Percentiles rank a stretch among this genome's conserved stretches.
Conservation (phyloP, 495 filamentous ascomycete species). For the Penicillium silybi region DNA sequence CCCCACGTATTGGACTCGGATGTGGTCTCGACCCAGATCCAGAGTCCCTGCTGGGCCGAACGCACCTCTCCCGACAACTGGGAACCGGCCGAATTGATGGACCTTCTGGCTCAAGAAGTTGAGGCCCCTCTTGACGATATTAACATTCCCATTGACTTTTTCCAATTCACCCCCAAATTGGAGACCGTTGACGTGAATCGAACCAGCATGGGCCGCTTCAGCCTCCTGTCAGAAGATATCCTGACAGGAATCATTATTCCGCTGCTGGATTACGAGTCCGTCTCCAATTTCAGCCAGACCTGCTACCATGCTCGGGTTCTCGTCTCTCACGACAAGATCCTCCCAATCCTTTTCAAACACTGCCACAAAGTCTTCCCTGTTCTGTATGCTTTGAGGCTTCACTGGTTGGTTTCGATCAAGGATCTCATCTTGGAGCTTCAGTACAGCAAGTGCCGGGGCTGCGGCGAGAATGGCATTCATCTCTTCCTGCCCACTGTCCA, state of each 20-base stretch:
- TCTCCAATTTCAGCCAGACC: neutral
- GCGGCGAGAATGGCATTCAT: neutral
- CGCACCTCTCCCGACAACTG: neutral
- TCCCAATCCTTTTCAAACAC: neutral
- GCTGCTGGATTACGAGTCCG: neutral
- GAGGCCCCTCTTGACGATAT: neutral
- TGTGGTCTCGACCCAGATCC: neutral
- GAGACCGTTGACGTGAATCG: neutral
- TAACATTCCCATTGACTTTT: neutral
- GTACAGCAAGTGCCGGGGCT: neutral
- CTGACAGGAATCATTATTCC: neutral
- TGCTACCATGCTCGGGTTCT: neutral
- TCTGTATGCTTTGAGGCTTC: neutral
- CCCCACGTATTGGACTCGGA: neutral
- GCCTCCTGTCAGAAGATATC: neutral
- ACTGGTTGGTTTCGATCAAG: neutral
- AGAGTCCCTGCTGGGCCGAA: neutral
- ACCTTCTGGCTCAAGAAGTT: neutral
- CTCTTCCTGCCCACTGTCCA: neutral
- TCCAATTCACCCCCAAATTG: no score
- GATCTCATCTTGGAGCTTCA: neutral
- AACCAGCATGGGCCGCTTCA: neutral
- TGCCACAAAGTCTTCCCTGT: neutral
- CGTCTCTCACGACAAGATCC: neutral
- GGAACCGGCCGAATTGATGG: neutral